phyloP scores from a whole-genome alignment of 345 rosid species.

The Populus euphratica region DNA sequence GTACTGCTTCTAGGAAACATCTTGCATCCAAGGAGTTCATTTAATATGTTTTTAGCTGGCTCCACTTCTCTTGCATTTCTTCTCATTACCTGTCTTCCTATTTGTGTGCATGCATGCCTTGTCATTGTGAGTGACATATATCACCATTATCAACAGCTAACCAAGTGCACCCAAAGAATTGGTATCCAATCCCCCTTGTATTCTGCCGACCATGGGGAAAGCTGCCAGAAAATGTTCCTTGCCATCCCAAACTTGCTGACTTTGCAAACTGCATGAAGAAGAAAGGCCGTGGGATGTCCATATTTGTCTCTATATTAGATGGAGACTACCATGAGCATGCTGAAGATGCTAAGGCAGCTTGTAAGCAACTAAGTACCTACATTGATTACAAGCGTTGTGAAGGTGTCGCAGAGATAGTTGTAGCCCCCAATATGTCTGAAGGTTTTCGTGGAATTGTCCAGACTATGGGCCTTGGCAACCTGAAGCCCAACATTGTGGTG shows the following conservation, averaged over 20 bases:
- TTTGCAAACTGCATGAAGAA: conserved; percentile 99
- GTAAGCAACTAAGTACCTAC: conserved; percentile 82
- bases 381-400: conserved; percentile 91
- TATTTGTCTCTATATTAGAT: conserved; percentile 78
- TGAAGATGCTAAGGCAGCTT: conserved; percentile 89
- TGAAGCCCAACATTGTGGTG: conserved; percentile 95
- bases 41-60: background rate
- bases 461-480: conserved; percentile 97
- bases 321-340: conserved; percentile 95
- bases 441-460: conserved; percentile 97
- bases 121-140: conserved; percentile 8
- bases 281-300: conserved; percentile 99
- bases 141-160: conserved; percentile 50
- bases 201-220: conserved; percentile 99
- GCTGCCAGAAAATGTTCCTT: conserved; percentile 96
- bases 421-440: conserved; percentile 93
- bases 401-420: conserved; percentile 98
- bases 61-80: background rate
- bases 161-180: conserved; percentile 99
- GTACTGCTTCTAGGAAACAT: background rate
- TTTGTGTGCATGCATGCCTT: background rate
- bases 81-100: background rate
- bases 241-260: conserved; percentile 98
- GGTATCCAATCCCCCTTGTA: conserved; percentile 97
- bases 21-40: background rate